Percentiles rank a stretch among this genome's conserved stretches.
phyloP scores from a whole-genome alignment of 2,329 filamentous ascomycete species.

The Emmonsiellopsis sp. region DNA sequence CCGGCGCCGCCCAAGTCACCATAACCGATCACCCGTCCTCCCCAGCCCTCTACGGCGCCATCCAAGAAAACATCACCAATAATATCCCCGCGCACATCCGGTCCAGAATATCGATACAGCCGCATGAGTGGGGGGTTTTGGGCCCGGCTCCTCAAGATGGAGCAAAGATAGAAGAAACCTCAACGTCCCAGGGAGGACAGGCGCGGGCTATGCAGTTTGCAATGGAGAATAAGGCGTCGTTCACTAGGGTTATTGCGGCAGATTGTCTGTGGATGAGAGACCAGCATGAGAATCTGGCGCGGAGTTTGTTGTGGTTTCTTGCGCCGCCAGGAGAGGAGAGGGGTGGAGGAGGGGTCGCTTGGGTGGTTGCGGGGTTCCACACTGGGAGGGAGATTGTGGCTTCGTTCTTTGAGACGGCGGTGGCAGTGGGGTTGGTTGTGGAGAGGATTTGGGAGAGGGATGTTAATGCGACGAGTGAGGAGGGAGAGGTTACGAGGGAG shows the following conservation, averaged over 20 bases:
- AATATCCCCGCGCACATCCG: conserved; percentile 28
- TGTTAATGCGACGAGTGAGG: conserved; percentile 28
- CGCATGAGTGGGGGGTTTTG: conserved; percentile 47
- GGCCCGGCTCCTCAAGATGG: conserved; percentile 12
- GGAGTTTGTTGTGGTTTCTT: conserved; percentile 48
- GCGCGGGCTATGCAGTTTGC: conserved; percentile 25
- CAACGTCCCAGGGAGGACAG: not conserved
- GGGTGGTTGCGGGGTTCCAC: conserved; percentile 50
- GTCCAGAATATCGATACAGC: conserved; percentile 30
- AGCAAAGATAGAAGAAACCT: not conserved
- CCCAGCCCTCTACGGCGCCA: conserved; percentile 30
- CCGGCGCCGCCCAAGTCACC: conserved; percentile 29
- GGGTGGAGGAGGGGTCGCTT: conserved; percentile 39
- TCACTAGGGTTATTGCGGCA: conserved; percentile 48
- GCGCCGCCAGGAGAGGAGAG: conserved; percentile 43
- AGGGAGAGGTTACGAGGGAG: conserved; percentile 34
- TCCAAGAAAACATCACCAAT: conserved; percentile 37
- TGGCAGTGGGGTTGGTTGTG: conserved; percentile 36
- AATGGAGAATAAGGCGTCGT: conserved; percentile 27
- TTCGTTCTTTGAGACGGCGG: conserved; percentile 43
- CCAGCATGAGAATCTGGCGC: conserved; percentile 47
- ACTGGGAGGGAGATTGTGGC: conserved; percentile 48
- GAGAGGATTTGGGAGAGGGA: conserved; percentile 49
- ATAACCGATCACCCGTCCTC: conserved; percentile 44
- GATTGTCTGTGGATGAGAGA: conserved; percentile 53